Conservation (phyloP, 148 eudicot species). For the Rheum nobile region DNA sequence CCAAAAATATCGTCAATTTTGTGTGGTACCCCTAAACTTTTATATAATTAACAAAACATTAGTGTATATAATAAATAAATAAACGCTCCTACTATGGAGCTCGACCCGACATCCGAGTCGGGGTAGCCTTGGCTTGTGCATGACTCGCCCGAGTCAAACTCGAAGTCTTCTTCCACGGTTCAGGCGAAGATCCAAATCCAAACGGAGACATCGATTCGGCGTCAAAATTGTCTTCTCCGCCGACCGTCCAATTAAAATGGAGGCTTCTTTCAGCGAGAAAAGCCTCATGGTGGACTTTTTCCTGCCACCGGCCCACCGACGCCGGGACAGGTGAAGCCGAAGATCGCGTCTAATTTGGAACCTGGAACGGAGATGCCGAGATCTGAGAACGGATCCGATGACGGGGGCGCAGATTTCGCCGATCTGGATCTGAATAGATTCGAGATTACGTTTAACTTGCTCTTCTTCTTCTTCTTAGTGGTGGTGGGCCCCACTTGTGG, state of each 20-base stretch:
- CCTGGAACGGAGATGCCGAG: neutral
- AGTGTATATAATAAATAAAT: too few species aligned
- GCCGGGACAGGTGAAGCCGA: neutral
- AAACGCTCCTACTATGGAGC: too few species aligned
- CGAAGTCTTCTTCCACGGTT: slow-evolving; percentile 39
- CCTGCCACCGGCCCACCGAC: too few species aligned
- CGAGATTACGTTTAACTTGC: too few species aligned
- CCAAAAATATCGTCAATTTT: too few species aligned
- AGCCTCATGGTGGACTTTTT: slow-evolving; percentile 1
- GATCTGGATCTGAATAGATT: slow-evolving; percentile 39
- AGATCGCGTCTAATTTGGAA: neutral
- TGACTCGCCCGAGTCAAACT: slow-evolving; percentile 12
- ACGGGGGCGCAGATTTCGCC: slow-evolving; percentile 10
- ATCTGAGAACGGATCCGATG: neutral
- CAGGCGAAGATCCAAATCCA: slow-evolving; percentile 18
- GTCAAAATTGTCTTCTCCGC: slow-evolving; percentile 23
- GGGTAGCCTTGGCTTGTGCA: slow-evolving; percentile 5
- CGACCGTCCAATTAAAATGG: slow-evolving; percentile 4
- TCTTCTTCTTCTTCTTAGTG: neutral
- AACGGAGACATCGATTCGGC: neutral
- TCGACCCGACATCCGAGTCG: too few species aligned
- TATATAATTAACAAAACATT: too few species aligned
- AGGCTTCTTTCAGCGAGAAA: slow-evolving; percentile 13
- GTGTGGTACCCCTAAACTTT: too few species aligned
- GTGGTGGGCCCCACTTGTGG: slow-evolving; percentile 28